Conservation (phyloP, 768 basidiomycete species). For the Zangia roseola region DNA sequence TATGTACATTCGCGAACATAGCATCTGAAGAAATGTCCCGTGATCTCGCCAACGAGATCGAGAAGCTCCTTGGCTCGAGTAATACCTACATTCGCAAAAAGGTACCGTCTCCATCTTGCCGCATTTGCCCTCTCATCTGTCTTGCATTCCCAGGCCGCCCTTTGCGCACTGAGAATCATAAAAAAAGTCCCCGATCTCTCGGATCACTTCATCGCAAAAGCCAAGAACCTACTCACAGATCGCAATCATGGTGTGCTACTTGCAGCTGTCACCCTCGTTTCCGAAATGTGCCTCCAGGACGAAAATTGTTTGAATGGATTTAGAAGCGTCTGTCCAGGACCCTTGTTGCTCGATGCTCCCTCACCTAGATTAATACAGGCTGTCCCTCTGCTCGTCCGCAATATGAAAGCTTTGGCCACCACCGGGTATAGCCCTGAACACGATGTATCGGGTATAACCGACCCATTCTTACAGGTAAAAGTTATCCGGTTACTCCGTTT, state of each 20-base stretch:
- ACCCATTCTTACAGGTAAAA: constrained; percentile 94
- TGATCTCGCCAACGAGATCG: constrained; percentile 96
- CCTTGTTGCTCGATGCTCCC: background rate
- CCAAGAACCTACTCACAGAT: constrained; percentile 89
- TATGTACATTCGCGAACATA: constrained; percentile 98
- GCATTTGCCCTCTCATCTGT: background rate
- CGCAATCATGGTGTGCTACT: constrained; percentile 96
- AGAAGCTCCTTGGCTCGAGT: constrained; percentile 93
- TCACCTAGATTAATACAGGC: constrained; percentile 49
- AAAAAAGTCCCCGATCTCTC: constrained; percentile 95
- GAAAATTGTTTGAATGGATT: constrained; percentile 76
- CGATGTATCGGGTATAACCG: constrained; percentile 98
- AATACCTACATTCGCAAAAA: constrained; percentile 99
- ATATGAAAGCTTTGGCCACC: constrained; percentile 91
- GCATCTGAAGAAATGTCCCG: constrained; percentile 99
- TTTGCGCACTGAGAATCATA: constrained; percentile 91
- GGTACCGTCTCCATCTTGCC: constrained; percentile 40
- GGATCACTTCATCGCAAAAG: constrained; percentile 87
- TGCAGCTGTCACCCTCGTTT: constrained; percentile 90
- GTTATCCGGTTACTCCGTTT: constrained; percentile 83
- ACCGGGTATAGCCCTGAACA: constrained; percentile 99
- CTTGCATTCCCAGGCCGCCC: constrained; percentile 63
- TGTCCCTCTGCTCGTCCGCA: constrained; percentile 89
- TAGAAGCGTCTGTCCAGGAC: constrained; percentile 63
- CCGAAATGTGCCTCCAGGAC: constrained; percentile 90